Conservation (phyloP, 805 yeast species). For the Candida boidinii region DNA sequence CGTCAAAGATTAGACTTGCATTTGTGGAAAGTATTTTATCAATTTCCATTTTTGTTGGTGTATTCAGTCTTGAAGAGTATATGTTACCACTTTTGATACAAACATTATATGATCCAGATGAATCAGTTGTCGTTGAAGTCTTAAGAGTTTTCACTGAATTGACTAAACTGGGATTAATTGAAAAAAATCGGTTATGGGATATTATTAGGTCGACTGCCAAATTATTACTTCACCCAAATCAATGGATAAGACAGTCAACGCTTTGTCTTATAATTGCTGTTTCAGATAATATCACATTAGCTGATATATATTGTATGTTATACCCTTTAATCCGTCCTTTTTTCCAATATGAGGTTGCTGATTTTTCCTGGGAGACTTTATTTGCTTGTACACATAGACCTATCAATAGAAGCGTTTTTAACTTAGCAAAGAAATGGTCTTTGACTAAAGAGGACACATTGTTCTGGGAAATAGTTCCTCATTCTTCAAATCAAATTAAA, state of each 20-base stretch:
- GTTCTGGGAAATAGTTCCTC: conserved; percentile 72
- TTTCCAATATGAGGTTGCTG: conserved; percentile 68
- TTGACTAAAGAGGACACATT: conserved; percentile 51
- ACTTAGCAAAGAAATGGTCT: conserved; percentile 64
- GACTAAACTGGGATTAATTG: conserved; percentile 46
- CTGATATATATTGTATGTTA: conserved; percentile 77
- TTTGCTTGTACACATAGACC: conserved; percentile 64
- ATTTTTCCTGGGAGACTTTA: conserved; percentile 56
- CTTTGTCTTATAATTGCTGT: conserved; percentile 53
- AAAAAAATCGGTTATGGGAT: conserved; percentile 45
- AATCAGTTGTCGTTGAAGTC: conserved; percentile 66
- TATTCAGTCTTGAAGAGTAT: conserved; percentile 76
- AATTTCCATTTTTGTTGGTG: conserved; percentile 75
- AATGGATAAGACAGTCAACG: conserved; percentile 69
- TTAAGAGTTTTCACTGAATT: conserved; percentile 50
- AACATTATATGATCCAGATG: conserved; percentile 78
- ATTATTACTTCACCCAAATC: conserved; percentile 77
- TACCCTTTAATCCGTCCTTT: conserved; percentile 75
- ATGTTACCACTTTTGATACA: conserved; percentile 79
- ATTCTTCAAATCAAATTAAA: conserved; percentile 15
- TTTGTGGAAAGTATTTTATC: conserved; percentile 67
- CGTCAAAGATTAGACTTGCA: conserved; percentile 55
- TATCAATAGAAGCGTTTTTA: conserved; percentile 55
- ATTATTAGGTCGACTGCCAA: conserved; percentile 41
- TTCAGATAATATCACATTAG: conserved; percentile 53